Conservation (phyloP, 73 alveolate genomes). For the Symbiodinium natans region DNA sequence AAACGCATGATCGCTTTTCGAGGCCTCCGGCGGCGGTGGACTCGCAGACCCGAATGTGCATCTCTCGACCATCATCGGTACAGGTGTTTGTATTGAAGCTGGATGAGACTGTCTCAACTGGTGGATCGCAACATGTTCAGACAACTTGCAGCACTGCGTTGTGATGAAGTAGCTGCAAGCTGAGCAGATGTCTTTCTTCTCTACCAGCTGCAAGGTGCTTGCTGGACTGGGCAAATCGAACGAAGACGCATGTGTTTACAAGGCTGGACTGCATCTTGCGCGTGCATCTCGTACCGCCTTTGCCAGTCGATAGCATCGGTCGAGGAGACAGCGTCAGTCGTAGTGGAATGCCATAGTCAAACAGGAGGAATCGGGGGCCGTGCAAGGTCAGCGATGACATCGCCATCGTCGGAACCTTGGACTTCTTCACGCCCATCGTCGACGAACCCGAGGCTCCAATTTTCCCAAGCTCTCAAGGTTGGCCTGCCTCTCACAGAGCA, state of each 20-base stretch:
- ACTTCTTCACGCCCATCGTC: constrained; percentile 84
- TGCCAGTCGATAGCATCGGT: not conserved
- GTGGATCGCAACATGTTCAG: no score
- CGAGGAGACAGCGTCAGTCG: no score
- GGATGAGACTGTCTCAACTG: no score
- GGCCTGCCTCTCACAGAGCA: no score
- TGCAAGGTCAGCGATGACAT: constrained; percentile 66
- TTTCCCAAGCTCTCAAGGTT: no score
- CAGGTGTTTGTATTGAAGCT: no score
- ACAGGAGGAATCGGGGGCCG: no score
- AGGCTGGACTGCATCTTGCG: not conserved
- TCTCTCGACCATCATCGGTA: not conserved
- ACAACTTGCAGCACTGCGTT: no score
- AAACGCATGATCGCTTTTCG: not conserved
- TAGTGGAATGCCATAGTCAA: no score
- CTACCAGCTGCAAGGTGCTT: constrained; percentile 16
- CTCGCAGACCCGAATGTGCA: not conserved
- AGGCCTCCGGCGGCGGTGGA: not conserved
- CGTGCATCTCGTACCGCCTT: not conserved
- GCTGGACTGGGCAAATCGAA: constrained; percentile 87
- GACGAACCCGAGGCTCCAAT: constrained; percentile 67
- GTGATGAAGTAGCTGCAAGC: no score
- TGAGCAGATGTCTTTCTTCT: no score
- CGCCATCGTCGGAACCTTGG: constrained; percentile 84
- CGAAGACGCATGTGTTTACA: constrained; percentile 82